Conservation (phyloP, 164 flowering plant genomes). For the Berberis thunbergii region DNA sequence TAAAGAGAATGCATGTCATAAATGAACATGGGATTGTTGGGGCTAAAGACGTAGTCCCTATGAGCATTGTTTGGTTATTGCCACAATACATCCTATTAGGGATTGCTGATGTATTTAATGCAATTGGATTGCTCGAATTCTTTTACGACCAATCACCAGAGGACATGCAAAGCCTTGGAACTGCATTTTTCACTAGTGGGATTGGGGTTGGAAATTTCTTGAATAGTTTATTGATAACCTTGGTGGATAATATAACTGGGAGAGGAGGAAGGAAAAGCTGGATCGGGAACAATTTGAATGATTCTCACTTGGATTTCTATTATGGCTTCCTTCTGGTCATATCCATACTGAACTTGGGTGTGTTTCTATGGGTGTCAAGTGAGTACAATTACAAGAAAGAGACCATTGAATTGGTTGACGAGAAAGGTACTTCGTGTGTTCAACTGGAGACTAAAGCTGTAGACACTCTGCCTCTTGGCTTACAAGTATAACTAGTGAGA, state of each 20-base stretch:
- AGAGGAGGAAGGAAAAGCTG: conserved; percentile 14
- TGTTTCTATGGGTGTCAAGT: conserved; percentile 55
- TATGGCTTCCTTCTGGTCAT: conserved; percentile 41
- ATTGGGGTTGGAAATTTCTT: conserved; percentile 22
- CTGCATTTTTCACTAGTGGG: conserved; percentile 13
- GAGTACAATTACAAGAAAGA: conserved; percentile 66
- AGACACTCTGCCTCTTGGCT: neutral
- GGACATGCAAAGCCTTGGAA: conserved; percentile 24
- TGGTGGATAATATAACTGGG: conserved; percentile 10
- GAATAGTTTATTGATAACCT: conserved; percentile 16
- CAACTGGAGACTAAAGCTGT: conserved; percentile 2
- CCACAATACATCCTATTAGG: conserved; percentile 21
- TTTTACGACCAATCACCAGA: conserved; percentile 25
- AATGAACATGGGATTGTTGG: conserved; percentile 8
- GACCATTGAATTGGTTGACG: conserved; percentile 18
- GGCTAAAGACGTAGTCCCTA: conserved; percentile 8
- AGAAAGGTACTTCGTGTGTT: neutral
- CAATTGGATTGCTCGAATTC: conserved; percentile 21
- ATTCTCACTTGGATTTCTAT: conserved; percentile 26
- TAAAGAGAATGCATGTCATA: conserved; percentile 24
- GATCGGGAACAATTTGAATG: conserved; percentile 21
- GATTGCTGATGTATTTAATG: conserved; percentile 18
- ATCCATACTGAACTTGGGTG: conserved; percentile 36
- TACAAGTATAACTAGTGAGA: neutral
- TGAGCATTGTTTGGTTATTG: conserved; percentile 16